Evolutionary conservation across 495 filamentous ascomycete genomes (phyloP), one percentile per base, ranked within the genome.

Genomic region (Daldinia bambusicola): DNA sequence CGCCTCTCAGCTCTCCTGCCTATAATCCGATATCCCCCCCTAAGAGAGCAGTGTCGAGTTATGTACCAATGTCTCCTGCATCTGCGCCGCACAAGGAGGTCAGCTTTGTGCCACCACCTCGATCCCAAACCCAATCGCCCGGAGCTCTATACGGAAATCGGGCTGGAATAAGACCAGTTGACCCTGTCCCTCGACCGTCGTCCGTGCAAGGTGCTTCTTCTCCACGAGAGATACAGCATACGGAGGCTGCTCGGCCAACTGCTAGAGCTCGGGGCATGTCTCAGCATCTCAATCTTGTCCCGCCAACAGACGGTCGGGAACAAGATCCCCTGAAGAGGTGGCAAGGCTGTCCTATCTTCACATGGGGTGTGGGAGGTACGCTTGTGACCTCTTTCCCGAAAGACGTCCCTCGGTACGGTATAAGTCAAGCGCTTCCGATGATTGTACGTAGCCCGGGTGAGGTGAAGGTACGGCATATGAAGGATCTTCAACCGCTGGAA

Each of bases 81-180:
- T 18, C 74, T 63, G 43, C 75, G 62, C 70, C 76, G 66, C 66
- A 75, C 68, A 76, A 79, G 41, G 76, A 79, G 34, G 67, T 59
- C 69, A 79, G 81, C 41, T 77, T 85, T 67, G 81, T 80, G 22
- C 86, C 92, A 16, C 90, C 91, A 8, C 86, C 87, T 55, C 87
- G 94, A 58, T 92, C 94, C 13, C 91, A 93, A 70, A 97, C 95
- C 1, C 93, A 96, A 76, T 97, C 94, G 18, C 95, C 95, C 6
- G 88, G 89, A 36, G 80, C 82, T 7, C 77, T 88, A 43, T 83
- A 85, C 61, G 86, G 87, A 2, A 83, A 83, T 30, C 79, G 85
- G 18, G 74, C 76, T 58, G 75, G 80, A 20, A 53, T 67, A 40
- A 86, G 80, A n/a, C 74, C 80, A 2, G 69, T 81, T 14, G 87